phyloP scores from a whole-genome alignment of 352 stramenopile genomes.

The Globisporangium apiculatum region DNA sequence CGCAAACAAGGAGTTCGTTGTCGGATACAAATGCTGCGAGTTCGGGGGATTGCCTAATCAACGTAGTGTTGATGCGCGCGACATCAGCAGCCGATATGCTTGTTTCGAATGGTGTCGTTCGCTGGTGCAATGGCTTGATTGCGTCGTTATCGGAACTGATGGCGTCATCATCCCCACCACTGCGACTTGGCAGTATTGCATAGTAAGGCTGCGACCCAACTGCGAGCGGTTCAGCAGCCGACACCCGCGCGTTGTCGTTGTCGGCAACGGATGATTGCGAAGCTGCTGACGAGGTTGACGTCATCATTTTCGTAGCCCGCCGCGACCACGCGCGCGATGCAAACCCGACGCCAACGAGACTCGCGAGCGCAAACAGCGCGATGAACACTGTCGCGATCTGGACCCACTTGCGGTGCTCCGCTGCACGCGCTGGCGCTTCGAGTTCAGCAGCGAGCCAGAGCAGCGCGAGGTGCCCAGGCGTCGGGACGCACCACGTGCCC shows the following conservation, averaged over 20 bases:
- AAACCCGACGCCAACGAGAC: conserved; percentile 8
- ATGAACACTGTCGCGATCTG: conserved; percentile 12
- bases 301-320: too few species aligned
- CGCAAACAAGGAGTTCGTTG: conserved; percentile 36
- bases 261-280: background rate
- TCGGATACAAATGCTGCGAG: conserved; percentile 31
- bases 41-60: conserved; percentile 19
- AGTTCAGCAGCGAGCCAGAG: conserved; percentile 26
- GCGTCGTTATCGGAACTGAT: background rate
- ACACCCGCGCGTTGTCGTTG: background rate
- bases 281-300: background rate
- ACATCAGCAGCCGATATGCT: conserved; percentile 4
- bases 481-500: conserved; percentile 29
- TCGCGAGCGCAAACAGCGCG: conserved; percentile 8
- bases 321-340: conserved; percentile 3
- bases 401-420: conserved; percentile 8
- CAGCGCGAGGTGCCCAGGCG: conserved; percentile 21
- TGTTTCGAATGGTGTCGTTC: background rate
- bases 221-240: background rate
- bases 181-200: conserved; percentile 6
- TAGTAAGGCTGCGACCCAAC: background rate
- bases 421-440: background rate
- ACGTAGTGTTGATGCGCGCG: conserved; percentile 9
- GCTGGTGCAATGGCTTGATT: background rate
- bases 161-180: background rate